Percentiles rank a stretch among this genome's conserved stretches.
Conservation (phyloP, 805 yeast species). For the Metschnikowia gelsemii region DNA sequence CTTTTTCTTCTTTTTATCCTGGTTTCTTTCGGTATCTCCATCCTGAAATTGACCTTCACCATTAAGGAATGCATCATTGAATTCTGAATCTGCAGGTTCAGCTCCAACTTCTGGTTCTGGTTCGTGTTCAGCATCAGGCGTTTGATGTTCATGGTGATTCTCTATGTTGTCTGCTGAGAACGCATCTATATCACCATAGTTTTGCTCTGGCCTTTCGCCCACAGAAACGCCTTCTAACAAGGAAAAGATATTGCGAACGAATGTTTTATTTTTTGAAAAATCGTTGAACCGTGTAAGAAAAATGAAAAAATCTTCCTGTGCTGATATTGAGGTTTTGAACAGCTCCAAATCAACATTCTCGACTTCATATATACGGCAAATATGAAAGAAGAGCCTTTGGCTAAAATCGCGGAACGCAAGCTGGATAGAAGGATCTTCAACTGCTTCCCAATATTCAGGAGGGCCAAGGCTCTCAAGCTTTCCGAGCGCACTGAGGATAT, state of each 20-base stretch:
- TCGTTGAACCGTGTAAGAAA: constrained; percentile 33
- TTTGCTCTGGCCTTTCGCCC: constrained; percentile 10
- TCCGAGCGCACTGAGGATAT: constrained; percentile 9
- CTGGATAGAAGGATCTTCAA: constrained; percentile 10
- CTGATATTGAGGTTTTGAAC: constrained; percentile 9
- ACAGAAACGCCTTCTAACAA: constrained; percentile 18
- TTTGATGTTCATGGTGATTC: constrained; percentile 1
- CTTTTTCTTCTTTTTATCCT: constrained; percentile 24
- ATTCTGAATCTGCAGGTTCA: constrained; percentile 27
- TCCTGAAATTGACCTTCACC: constrained; percentile 26
- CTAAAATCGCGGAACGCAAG: constrained; percentile 13
- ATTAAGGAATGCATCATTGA: constrained; percentile 30
- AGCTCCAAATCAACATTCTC: constrained; percentile 6
- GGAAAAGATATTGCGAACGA: constrained; percentile 32
- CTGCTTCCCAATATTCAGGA: constrained; percentile 3
- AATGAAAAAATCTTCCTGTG: constrained; percentile 23
- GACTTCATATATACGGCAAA: constrained; percentile 11
- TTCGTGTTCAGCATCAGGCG: no score
- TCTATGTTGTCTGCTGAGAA: constrained; percentile 5
- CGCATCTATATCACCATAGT: constrained; percentile 6
- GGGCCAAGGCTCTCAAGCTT: constrained; percentile 9
- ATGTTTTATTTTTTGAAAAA: constrained; percentile 29
- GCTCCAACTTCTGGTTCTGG: no score
- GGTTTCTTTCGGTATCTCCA: constrained; percentile 4
- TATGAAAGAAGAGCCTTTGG: constrained; percentile 12